phyloP scores from a whole-genome alignment of 495 filamentous ascomycete genomes.

The Trichocladium uniseriatum region DNA sequence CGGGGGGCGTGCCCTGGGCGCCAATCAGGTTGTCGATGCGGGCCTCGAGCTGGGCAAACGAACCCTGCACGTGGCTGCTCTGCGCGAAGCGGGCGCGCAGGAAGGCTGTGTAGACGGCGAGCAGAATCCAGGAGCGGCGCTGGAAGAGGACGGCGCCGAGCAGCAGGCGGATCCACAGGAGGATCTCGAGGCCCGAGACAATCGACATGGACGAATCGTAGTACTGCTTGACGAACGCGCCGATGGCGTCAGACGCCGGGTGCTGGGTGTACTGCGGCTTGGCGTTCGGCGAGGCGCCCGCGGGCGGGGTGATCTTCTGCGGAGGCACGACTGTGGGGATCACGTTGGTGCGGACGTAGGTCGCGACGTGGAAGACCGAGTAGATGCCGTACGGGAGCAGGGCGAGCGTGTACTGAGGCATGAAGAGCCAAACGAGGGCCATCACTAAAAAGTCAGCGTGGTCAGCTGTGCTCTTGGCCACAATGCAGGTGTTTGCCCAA shows the following conservation, averaged over 20 bases:
- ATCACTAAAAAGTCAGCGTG: slow-evolving; percentile 49
- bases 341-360: slow-evolving; percentile 63
- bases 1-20: slow-evolving; percentile 79
- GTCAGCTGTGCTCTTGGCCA: slow-evolving; percentile 5
- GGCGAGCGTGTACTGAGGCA: slow-evolving; percentile 78
- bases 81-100: slow-evolving; percentile 83
- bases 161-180: slow-evolving; percentile 73
- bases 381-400: slow-evolving; percentile 93
- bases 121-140: slow-evolving; percentile 80
- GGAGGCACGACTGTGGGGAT: slow-evolving; percentile 54
- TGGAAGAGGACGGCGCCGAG: slow-evolving; percentile 73
- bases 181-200: slow-evolving; percentile 65
- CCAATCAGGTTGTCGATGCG: slow-evolving; percentile 72
- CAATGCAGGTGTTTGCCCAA: slow-evolving; percentile 10
- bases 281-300: slow-evolving; percentile 49
- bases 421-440: slow-evolving; percentile 92
- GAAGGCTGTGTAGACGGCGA: slow-evolving; percentile 81
- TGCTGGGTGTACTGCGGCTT: slow-evolving; percentile 55
- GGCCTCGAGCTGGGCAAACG: slow-evolving; percentile 61
- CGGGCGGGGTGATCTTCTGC: slow-evolving; percentile 29
- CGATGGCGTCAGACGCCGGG: slow-evolving; percentile 69
- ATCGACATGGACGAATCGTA: slow-evolving; percentile 85
- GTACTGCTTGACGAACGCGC: slow-evolving; percentile 92
- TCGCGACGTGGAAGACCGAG: slow-evolving; percentile 94
- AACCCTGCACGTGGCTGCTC: slow-evolving; percentile 80